phyloP scores from a whole-genome alignment of 768 basidiomycete genomes.

The Boletus vermiculosoides region DNA sequence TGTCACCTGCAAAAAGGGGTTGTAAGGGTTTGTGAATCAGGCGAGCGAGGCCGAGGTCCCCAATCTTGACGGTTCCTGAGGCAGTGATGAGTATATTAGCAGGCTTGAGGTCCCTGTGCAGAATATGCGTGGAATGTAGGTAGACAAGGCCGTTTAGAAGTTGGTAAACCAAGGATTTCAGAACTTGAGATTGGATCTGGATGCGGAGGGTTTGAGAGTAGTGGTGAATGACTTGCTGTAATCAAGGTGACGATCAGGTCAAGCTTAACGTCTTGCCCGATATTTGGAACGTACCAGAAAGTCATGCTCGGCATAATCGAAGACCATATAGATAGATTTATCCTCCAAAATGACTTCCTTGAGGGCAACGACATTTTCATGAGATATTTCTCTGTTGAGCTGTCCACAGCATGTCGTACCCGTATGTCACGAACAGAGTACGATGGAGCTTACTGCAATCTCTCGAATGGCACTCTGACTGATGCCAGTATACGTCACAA shows the following conservation, averaged over 20 bases:
- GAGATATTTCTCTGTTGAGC: slow-evolving; percentile 87
- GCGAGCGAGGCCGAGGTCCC: slow-evolving; percentile 94
- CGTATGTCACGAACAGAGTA: slow-evolving; percentile 10
- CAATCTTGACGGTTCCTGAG: slow-evolving; percentile 90
- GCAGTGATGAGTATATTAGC: slow-evolving; percentile 97
- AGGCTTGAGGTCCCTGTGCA: slow-evolving; percentile 97
- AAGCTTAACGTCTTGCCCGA: not conserved
- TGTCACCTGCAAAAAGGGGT: slow-evolving; percentile 89
- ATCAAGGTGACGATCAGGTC: not conserved
- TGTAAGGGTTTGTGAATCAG: slow-evolving; percentile 90
- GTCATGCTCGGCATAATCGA: slow-evolving; percentile 98
- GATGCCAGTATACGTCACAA: slow-evolving; percentile 93
- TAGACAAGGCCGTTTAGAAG: slow-evolving; percentile 92
- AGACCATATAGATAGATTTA: slow-evolving; percentile 99
- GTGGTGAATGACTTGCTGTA: slow-evolving; percentile 97
- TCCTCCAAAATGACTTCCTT: slow-evolving; percentile 97
- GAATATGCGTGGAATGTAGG: slow-evolving; percentile 90
- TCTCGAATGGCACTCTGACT: slow-evolving; percentile 97
- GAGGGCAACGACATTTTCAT: slow-evolving; percentile 88
- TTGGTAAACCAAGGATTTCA: slow-evolving; percentile 93
- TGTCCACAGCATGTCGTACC: slow-evolving; percentile 28
- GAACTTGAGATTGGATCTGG: slow-evolving; percentile 69
- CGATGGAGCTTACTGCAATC: slow-evolving; percentile 68
- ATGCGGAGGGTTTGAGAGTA: slow-evolving; percentile 87
- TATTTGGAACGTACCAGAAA: slow-evolving; percentile 68